Base-by-base conservation (phyloP, 441 rosid species). In the Syzygium syzygioides region DNA sequence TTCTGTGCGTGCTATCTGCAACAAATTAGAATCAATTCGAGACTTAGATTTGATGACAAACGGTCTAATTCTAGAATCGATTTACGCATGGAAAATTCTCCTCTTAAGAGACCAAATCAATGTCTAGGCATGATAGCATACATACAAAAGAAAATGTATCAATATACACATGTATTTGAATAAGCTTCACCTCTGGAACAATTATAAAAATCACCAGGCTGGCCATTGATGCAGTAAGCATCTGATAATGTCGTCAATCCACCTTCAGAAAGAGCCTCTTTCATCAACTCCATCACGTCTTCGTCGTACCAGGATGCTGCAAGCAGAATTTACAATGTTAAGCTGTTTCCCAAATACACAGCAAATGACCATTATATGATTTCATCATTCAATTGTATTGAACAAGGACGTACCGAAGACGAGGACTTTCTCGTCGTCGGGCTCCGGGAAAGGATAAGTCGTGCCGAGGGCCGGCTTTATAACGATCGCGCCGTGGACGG, bases 251-350 rank as follows among this genome's bases (percentile, higher is more conserved):
- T 56, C 18, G 90, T 59, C 57, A 71, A 25, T 86, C 88, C 88
- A 85, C 90, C 90, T 80, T 89, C 90, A 12, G 41, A 34, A 55
- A 89, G 87, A 25, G 88, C 86, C 84, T 85, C 84, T 10, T 48
- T 30, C 88, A 86, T 76, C 30, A 86, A 15, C 14, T 32, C 30
- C 88, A 86, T 89, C 86, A 89, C 90, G 56, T 89, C 90, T 45
- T 76, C 86, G 13, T 86, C 80, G 90, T 86, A 89, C 90, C 90
- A 89, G 23, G 90, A 89, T 55, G 88, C 90, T 89, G 57, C 88
- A 79, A 76, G n/a, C 53, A 28, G 85, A 55, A 80, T 55, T 37
- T 20, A 80, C 34, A 79, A 18, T 41, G 28, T 18, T 41, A 23
- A 76, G 2, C 20, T 52, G 48, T 45, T 23, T 76, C 53, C 5